Evolutionary conservation across 2,329 filamentous ascomycete genomes (phyloP).

Genomic region (Rhynchosporium secalis): DNA sequence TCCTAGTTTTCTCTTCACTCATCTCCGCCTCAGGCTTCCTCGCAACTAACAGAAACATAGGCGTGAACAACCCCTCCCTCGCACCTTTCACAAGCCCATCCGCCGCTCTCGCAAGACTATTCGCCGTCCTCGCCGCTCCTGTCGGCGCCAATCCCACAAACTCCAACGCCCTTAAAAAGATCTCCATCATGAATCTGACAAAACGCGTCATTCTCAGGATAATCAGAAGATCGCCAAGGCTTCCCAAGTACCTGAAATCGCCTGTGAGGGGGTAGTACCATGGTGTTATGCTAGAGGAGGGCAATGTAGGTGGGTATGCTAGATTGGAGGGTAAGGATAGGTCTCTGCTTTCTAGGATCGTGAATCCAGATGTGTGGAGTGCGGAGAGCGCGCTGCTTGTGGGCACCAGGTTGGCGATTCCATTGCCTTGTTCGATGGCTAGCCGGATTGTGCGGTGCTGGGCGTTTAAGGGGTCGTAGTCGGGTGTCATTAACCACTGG

Average conservation of each 20-base stretch:
- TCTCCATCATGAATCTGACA: constrained; percentile 74
- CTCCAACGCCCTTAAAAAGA: constrained; percentile 76
- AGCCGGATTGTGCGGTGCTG: constrained; percentile 87
- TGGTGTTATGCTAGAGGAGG: constrained; percentile 70
- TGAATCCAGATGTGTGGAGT: constrained; percentile 85
- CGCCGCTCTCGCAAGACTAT: constrained; percentile 75
- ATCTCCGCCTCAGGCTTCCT: constrained; percentile 65
- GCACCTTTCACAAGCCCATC: constrained; percentile 88
- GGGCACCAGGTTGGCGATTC: constrained; percentile 96
- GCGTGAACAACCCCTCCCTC: constrained; percentile 84
- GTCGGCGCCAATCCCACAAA: constrained; percentile 70
- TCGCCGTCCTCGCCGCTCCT: constrained; percentile 92
- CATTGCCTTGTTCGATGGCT: constrained; percentile 92
- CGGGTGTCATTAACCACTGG: constrained; percentile 90
- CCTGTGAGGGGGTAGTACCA: constrained; percentile 96
- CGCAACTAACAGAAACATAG: constrained; percentile 95
- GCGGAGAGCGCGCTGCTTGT: constrained; percentile 78
- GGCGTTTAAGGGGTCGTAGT: constrained; percentile 86
- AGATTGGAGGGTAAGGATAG: constrained; percentile 52
- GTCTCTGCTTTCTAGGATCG: constrained; percentile 81
- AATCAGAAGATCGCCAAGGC: constrained; percentile 76
- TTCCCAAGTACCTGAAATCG: constrained; percentile 79
- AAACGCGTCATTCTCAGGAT: constrained; percentile 86
- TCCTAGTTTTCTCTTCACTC: not conserved
- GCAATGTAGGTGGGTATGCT: constrained; percentile 30